These are phyloP conservation scores for Postia placenta DNA, from an alignment of 768 basidiomycete species.

Conservation along the genomic window DNA sequence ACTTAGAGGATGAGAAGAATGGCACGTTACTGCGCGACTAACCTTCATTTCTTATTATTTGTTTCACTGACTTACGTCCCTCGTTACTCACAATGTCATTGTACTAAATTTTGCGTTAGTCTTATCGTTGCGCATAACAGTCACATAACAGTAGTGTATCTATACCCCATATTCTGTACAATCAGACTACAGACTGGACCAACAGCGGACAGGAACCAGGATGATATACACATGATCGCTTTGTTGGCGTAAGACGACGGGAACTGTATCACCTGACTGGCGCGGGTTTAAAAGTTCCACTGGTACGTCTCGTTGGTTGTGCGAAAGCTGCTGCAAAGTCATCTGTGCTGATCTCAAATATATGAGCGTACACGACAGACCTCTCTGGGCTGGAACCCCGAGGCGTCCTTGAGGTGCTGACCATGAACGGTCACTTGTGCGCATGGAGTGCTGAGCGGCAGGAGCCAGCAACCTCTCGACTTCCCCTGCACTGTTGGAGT, in stretches of 20 bases:
- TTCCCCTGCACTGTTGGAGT: conserved; percentile 59
- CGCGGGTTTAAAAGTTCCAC: conserved; percentile 41
- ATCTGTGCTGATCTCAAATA: no score
- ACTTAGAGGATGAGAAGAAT: conserved; percentile 79
- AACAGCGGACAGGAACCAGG: conserved; percentile 16
- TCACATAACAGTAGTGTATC: conserved; percentile 6
- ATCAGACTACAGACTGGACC: background rate
- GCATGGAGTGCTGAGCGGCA: conserved; percentile 13
- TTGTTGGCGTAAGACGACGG: background rate
- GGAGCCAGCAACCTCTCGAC: conserved; percentile 58
- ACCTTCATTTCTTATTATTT: conserved; percentile 3
- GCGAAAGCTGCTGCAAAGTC: conserved; percentile 48
- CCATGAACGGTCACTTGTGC: conserved; percentile 7
- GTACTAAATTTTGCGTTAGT: background rate
- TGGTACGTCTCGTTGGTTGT: conserved; percentile 29
- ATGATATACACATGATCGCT: conserved; percentile 2
- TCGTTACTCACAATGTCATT: background rate
- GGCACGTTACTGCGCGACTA: conserved; percentile 43
- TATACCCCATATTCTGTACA: conserved; percentile 7
- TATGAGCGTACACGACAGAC: no score
- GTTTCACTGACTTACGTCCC: background rate
- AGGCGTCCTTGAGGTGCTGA: conserved; percentile 7
- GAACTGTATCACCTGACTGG: background rate
- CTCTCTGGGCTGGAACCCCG: conserved; percentile 2
- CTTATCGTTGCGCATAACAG: background rate